A percentile compares a stretch with the other conserved stretches of the same genome.
Evolutionary conservation across 2,329 filamentous ascomycete species (phyloP).

Genomic region (Tolypocladium inflatum): DNA sequence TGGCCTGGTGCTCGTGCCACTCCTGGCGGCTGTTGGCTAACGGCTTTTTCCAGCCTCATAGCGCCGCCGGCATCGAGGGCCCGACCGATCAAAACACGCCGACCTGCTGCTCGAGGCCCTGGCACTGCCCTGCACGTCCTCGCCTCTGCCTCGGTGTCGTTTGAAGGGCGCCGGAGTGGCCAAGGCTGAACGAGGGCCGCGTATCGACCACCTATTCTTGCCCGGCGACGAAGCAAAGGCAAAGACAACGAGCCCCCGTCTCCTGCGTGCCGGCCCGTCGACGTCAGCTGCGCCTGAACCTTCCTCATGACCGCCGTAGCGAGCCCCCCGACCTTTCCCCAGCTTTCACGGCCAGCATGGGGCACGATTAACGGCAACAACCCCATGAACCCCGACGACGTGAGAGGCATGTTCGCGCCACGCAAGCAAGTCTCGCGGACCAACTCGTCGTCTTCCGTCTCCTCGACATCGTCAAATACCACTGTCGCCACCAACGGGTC

Average conservation of each 20-base stretch:
- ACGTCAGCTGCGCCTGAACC: conserved; percentile 10
- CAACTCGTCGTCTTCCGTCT: conserved; percentile 85
- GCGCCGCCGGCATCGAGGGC: neutral
- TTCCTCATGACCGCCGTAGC: conserved; percentile 60
- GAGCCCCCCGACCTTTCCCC: conserved; percentile 53
- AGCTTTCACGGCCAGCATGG: conserved; percentile 58
- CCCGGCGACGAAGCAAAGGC: neutral
- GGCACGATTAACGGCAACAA: conserved; percentile 47
- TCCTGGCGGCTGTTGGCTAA: neutral
- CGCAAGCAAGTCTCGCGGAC: conserved; percentile 79
- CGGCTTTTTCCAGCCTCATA: neutral
- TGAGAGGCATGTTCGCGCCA: conserved; percentile 79
- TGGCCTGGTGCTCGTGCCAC: neutral
- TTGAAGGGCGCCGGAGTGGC: neutral
- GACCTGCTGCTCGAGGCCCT: neutral
- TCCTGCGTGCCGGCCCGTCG: conserved; percentile 6
- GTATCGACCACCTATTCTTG: neutral
- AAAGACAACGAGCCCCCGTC: neutral
- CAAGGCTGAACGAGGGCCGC: neutral
- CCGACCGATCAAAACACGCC: neutral
- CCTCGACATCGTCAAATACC: conserved; percentile 52
- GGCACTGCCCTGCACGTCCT: neutral
- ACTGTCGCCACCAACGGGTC: conserved; percentile 54
- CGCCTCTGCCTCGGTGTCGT: neutral
- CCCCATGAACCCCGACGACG: conserved; percentile 76